A percentile compares a stretch with the other conserved stretches of the same genome.
Conservation (phyloP, 2,329 filamentous ascomycete species). For the Calonectria fujianensis region DNA sequence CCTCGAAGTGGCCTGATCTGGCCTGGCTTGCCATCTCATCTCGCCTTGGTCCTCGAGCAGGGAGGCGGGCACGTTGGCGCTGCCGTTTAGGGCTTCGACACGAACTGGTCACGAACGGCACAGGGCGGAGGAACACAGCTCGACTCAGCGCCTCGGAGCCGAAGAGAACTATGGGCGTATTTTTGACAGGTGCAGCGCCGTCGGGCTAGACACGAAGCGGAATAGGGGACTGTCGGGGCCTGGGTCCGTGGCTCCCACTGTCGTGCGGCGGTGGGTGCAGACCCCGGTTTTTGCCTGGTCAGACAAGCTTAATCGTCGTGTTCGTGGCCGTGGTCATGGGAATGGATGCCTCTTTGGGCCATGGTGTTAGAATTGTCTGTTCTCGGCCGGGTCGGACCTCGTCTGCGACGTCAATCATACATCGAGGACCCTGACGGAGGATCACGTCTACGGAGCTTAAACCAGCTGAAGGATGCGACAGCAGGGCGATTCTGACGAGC, state of each 20-base stretch:
- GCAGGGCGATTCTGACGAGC: constrained; percentile 1
- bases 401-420: constrained; percentile 25
- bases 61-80: not conserved
- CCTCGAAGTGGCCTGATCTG: constrained; percentile 47
- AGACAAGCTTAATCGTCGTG: constrained; percentile 52
- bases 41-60: not conserved
- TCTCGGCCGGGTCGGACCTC: constrained; percentile 37
- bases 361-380: constrained; percentile 44
- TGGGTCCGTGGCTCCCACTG: constrained; percentile 42
- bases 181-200: constrained; percentile 46
- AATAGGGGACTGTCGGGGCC: constrained; percentile 46
- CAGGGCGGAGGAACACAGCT: constrained; percentile 8
- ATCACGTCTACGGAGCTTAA: constrained; percentile 21
- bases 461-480: not conserved
- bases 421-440: constrained; percentile 28
- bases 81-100: not conserved
- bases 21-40: not conserved
- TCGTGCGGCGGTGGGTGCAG: constrained; percentile 46
- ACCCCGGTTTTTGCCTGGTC: constrained; percentile 50
- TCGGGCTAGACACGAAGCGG: constrained; percentile 52
- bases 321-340: constrained; percentile 35
- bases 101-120: not conserved
- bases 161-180: constrained; percentile 17
- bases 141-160: constrained; percentile 32
- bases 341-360: constrained; percentile 51